These are phyloP conservation scores for Trichoderma citrinoviride DNA, from an alignment of 2,329 filamentous ascomycete species.

Conservation along the genomic window DNA sequence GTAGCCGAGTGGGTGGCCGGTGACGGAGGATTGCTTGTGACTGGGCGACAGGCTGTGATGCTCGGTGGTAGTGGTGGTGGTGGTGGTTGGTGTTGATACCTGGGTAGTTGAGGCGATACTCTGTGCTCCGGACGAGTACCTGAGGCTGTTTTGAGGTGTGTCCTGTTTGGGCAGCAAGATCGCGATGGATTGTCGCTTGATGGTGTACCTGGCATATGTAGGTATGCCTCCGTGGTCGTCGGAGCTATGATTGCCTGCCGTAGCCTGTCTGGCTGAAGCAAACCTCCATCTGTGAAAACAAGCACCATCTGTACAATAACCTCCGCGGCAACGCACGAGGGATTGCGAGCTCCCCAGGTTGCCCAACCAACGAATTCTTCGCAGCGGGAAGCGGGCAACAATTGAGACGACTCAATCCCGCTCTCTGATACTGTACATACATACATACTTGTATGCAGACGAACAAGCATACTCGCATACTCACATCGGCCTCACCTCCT, in stretches of 20 bases:
- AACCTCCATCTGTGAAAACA: too few relatives aligned
- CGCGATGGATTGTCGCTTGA: too few relatives aligned
- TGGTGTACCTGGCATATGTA: too few relatives aligned
- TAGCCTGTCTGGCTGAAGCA: too few relatives aligned
- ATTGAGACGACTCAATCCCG: background rate
- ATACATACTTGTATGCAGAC: background rate
- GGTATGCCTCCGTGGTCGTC: too few relatives aligned
- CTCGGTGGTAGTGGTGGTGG: background rate
- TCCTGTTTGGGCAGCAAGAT: background rate
- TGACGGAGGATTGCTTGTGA: slow-evolving; percentile 5
- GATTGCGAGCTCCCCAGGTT: background rate
- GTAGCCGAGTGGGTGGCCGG: slow-evolving; percentile 18
- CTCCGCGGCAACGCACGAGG: background rate
- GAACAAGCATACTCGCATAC: background rate
- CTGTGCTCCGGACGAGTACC: background rate
- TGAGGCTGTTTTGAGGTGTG: background rate
- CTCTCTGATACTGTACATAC: background rate
- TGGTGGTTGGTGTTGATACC: background rate
- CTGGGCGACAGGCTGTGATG: slow-evolving; percentile 9
- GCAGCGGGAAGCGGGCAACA: background rate
- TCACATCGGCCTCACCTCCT: background rate
- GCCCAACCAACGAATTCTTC: background rate
- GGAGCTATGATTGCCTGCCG: too few relatives aligned
- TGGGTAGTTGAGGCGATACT: background rate
- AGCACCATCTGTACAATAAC: slow-evolving; percentile 1